Conservation (phyloP, 31 red algal genomes). For the Porphyra umbilicalis region DNA sequence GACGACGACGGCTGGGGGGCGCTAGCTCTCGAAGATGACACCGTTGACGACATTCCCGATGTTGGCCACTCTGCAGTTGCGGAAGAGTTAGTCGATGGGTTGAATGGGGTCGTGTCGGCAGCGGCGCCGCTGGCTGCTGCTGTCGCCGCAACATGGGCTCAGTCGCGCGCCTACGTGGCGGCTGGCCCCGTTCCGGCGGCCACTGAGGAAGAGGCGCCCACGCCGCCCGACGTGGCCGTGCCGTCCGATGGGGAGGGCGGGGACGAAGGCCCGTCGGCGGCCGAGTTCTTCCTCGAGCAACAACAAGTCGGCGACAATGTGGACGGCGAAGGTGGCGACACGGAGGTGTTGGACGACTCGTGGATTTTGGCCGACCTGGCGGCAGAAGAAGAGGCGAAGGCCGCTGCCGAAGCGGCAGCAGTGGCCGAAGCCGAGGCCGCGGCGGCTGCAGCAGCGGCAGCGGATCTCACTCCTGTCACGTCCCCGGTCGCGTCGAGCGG, state of each 20-base stretch:
- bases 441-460: too few species aligned
- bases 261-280: not conserved
- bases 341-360: not conserved
- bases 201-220: too few species aligned
- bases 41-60: not conserved
- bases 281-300: not conserved
- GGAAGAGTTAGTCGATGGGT: not conserved
- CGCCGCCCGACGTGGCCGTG: too few species aligned
- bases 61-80: not conserved
- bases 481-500: not conserved
- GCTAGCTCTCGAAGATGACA: not conserved
- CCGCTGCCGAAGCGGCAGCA: not conserved
- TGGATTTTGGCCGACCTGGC: not conserved
- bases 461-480: too few species aligned
- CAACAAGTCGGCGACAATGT: not conserved
- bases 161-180: not conserved
- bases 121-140: not conserved
- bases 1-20: not conserved
- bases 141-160: not conserved
- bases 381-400: not conserved
- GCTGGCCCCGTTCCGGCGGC: not conserved
- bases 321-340: not conserved
- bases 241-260: too few species aligned
- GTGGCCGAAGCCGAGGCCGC: too few species aligned
- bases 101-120: not conserved